phyloP scores from a whole-genome alignment of 495 filamentous ascomycete species.

The Pseudotulostoma volvatum region DNA sequence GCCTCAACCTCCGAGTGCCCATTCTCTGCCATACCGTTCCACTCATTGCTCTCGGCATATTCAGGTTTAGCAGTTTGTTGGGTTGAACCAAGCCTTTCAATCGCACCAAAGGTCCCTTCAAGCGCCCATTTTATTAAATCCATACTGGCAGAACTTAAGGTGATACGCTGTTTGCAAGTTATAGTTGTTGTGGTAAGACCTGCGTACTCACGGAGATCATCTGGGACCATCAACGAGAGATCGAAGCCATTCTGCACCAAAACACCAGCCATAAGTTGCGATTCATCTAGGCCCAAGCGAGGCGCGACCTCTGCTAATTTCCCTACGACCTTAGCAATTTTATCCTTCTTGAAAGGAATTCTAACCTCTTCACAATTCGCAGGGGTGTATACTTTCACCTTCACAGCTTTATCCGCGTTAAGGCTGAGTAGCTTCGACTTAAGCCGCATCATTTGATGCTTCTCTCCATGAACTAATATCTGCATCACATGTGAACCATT shows the following conservation, averaged over 20 bases:
- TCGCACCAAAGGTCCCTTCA: constrained; percentile 78
- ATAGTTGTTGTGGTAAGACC: constrained; percentile 88
- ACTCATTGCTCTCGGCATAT: constrained; percentile 11
- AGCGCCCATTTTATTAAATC: constrained; percentile 88
- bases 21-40: constrained; percentile 24
- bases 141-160: constrained; percentile 70
- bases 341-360: constrained; percentile 92
- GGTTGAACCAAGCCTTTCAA: constrained; percentile 46
- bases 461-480: constrained; percentile 94
- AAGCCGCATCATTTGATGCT: constrained; percentile 93
- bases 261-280: constrained; percentile 63
- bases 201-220: constrained; percentile 88
- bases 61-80: constrained; percentile 22
- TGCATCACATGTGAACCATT: constrained; percentile 17
- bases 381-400: constrained; percentile 82
- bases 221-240: constrained; percentile 85
- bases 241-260: constrained; percentile 96
- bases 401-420: constrained; percentile 60
- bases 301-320: constrained; percentile 71
- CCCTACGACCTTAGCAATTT: constrained; percentile 89
- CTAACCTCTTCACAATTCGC: constrained; percentile 89
- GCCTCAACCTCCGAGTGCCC: constrained; percentile 26
- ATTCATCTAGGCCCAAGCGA: constrained; percentile 32
- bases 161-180: constrained; percentile 74
- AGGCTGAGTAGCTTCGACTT: constrained; percentile 87